Evolutionary conservation across 2,329 filamentous ascomycete species (phyloP), one percentile per base, ranked within the genome.

Genomic region (Phialemonium atrogriseum): DNA sequence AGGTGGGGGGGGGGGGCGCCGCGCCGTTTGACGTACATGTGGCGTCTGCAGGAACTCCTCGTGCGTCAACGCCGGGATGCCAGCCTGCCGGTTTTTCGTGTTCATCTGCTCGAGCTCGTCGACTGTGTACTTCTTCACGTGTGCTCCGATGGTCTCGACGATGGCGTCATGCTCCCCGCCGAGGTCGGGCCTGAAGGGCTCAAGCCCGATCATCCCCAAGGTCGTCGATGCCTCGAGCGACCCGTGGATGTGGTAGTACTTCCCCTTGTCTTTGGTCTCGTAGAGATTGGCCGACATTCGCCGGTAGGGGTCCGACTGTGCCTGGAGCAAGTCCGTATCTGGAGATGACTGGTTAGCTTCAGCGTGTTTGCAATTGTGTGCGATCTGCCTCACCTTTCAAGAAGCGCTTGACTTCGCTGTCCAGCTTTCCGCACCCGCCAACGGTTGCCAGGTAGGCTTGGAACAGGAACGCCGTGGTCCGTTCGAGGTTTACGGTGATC

Each of bases 241-340:
- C 24, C 81, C 80, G 48, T 85, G 81, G 16, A 85, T 80, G 46
- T 86, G 81, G 48, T 82, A 86, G 46, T 74, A 85, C 47, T 79
- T 66, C 12, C 69, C 73, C 2, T 64, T 57, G 11, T 64, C 67
- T 49, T 73, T 77, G 7, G 80, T 84, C 44, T 70, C 66, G 55
- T 85, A 85, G 2, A 85, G 56, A 39, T 84, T 84, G 11, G 80
- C 80, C 9, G 80, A 82, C 54, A 85, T 66, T 38, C 81, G 74
- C 7, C 81, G 71, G 49, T 86, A 86, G 6, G 73, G 61, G 39
- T 77, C 73, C 3, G 80, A 83, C 49, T 86, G 82, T 2, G 82
- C 82, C 38, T 70, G 60, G 5, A 83, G 58, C 15, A 85, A 55
- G 52, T 86, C 82, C 45, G 80, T 86, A 44, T 84, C 80, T 84